These are phyloP conservation scores for Fulvia fulva DNA, from an alignment of 2,329 filamentous ascomycete species.

Conservation along the genomic window DNA sequence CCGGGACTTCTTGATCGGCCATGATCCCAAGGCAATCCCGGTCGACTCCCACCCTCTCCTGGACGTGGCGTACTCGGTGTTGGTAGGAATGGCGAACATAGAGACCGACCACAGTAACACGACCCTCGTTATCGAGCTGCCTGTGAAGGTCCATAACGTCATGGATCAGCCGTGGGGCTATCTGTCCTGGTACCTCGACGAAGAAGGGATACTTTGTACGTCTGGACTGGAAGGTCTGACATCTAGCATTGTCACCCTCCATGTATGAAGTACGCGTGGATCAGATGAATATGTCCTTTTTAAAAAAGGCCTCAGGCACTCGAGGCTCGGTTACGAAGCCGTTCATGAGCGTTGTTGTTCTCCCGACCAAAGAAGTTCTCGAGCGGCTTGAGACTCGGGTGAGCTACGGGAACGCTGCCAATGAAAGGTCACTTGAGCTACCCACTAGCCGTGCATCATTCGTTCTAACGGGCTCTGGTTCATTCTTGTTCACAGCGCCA, in stretches of 20 bases:
- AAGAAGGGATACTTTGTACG: conserved; percentile 9
- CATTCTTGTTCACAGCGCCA: too few species aligned
- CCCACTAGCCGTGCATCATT: too few species aligned
- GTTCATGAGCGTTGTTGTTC: too few species aligned
- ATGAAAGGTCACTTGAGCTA: too few species aligned
- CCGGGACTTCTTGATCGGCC: conserved; percentile 38
- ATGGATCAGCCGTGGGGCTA: conserved; percentile 25
- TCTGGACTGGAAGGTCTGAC: conserved; percentile 17
- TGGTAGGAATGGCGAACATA: conserved; percentile 25
- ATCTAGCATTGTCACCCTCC: conserved; percentile 25
- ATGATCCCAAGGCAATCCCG: conserved; percentile 23
- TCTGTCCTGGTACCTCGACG: conserved; percentile 16
- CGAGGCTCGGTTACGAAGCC: too few species aligned
- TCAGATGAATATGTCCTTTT: too few species aligned
- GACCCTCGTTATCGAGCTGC: conserved; percentile 14
- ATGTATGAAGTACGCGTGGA: conserved; percentile 2
- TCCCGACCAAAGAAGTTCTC: too few species aligned
- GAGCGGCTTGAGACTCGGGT: too few species aligned
- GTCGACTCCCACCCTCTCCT: conserved; percentile 10
- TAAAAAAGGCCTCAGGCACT: too few species aligned
- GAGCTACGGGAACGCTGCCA: too few species aligned
- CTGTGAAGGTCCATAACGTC: conserved; percentile 13
- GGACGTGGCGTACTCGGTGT: conserved; percentile 26
- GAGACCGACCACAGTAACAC: conserved; percentile 6
- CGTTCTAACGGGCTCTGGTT: too few species aligned